Evolutionary conservation across 2,329 filamentous ascomycete genomes (phyloP).

Genomic region (Trichophyton verrucosum): DNA sequence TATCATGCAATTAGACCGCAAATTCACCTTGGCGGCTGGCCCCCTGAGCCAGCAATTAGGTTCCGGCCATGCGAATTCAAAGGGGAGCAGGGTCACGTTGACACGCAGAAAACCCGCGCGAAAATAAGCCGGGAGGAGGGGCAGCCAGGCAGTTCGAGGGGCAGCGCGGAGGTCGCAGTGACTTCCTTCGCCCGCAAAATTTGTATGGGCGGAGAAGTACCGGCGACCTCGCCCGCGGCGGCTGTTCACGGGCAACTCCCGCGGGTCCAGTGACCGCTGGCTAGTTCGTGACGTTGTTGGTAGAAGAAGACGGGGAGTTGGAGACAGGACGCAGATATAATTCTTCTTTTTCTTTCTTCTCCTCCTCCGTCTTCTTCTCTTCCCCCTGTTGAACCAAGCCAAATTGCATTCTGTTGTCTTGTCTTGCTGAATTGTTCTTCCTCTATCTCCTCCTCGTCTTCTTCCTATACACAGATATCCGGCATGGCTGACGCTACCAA

Average conservation of each 20-base stretch:
- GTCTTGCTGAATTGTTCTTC: not conserved
- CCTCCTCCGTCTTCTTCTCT: not conserved
- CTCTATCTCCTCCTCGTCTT: not conserved
- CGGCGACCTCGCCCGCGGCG: not conserved
- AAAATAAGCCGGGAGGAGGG: constrained; percentile 2
- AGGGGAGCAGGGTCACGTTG: not conserved
- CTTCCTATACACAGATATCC: constrained; percentile 5
- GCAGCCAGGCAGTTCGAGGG: not conserved
- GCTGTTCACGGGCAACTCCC: not conserved
- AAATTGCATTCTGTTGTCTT: not conserved
- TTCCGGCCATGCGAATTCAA: not conserved
- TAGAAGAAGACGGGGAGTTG: too few species aligned
- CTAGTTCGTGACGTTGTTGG: not conserved
- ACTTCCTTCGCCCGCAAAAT: not conserved
- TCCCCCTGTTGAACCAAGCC: not conserved
- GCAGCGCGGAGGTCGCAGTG: not conserved
- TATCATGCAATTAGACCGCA: not conserved
- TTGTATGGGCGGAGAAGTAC: not conserved
- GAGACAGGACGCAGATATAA: not conserved
- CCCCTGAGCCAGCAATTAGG: not conserved
- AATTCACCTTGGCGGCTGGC: not conserved
- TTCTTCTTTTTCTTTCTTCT: not conserved
- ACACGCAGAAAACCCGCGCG: not conserved
- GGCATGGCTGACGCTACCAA: constrained; percentile 28
- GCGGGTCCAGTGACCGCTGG: not conserved